Percentiles rank a stretch among this genome's conserved stretches.
Evolutionary conservation across 2,329 filamentous ascomycete species (phyloP).

Genomic region (Xylaria sp.): DNA sequence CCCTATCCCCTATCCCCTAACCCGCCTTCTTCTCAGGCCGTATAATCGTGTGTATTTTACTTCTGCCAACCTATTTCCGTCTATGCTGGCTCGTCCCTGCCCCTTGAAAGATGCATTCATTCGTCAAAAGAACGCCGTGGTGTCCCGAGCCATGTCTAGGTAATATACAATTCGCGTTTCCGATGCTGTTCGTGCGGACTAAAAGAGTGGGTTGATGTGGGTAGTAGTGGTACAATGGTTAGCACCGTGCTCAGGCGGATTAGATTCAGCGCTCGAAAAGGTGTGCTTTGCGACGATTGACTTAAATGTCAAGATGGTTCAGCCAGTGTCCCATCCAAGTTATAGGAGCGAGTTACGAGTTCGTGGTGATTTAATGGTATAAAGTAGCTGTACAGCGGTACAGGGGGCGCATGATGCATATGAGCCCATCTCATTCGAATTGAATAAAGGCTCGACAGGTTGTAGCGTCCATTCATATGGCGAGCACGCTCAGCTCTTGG

Average conservation of each 20-base stretch:
- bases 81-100: slow-evolving; percentile 15
- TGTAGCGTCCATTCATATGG: not conserved
- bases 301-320: not conserved
- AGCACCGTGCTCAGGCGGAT: not conserved
- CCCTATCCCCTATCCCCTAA: not conserved
- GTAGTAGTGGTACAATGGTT: slow-evolving; percentile 21
- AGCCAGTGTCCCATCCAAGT: not conserved
- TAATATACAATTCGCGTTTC: slow-evolving; percentile 19
- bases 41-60: not conserved
- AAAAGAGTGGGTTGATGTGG: slow-evolving; percentile 11
- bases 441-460: not conserved
- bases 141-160: slow-evolving; percentile 12
- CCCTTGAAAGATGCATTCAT: slow-evolving; percentile 24
- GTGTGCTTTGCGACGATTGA: not conserved
- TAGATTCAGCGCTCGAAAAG: not conserved
- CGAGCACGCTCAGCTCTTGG: slow-evolving; percentile 45
- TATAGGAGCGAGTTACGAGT: slow-evolving; percentile 12
- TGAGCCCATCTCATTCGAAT: not conserved
- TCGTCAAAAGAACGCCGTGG: slow-evolving; percentile 21
- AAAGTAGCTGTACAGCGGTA: slow-evolving; percentile 13
- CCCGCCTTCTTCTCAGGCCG: no score
- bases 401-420: not conserved
- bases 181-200: not conserved
- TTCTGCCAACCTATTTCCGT: slow-evolving; percentile 6
- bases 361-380: slow-evolving; percentile 10